Evolutionary conservation across 805 yeast genomes (phyloP).

Genomic region (Wickerhamomyces chaumierensis): DNA sequence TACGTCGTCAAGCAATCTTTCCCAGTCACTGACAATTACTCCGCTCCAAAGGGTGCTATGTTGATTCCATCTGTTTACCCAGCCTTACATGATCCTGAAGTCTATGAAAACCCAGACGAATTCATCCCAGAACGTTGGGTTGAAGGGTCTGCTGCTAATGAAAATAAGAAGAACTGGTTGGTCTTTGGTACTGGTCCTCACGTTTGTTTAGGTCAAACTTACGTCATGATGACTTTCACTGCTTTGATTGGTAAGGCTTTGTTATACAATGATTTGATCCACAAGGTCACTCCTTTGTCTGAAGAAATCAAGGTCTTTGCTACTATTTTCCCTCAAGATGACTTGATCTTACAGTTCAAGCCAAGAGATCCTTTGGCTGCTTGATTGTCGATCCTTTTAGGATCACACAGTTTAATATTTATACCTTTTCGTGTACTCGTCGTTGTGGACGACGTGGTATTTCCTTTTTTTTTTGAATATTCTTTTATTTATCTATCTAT

Average conservation of each 20-base stretch:
- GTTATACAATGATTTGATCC: slow-evolving; percentile 69
- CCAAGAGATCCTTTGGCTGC: slow-evolving; percentile 39
- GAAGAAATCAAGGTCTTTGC: slow-evolving; percentile 96
- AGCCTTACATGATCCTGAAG: slow-evolving; percentile 94
- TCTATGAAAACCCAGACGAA: slow-evolving; percentile 86
- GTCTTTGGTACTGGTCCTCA: slow-evolving; percentile 98
- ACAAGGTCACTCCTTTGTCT: slow-evolving; percentile 70
- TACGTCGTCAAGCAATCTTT: slow-evolving; percentile 81
- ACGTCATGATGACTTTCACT: slow-evolving; percentile 83
- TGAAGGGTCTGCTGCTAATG: slow-evolving; percentile 63
- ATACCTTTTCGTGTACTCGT: too few species aligned
- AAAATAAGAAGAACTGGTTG: slow-evolving; percentile 83
- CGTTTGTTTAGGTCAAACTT: slow-evolving; percentile 89
- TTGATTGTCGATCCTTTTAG: too few species aligned
- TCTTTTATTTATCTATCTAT: too few species aligned
- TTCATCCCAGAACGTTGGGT: slow-evolving; percentile 95
- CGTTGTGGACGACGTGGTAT: too few species aligned
- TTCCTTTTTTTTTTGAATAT: too few species aligned
- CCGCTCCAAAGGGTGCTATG: slow-evolving; percentile 97
- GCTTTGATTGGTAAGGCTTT: slow-evolving; percentile 88
- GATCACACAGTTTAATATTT: too few species aligned
- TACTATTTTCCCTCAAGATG: slow-evolving; percentile 96
- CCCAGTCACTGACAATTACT: slow-evolving; percentile 73
- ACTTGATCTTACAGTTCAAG: slow-evolving; percentile 68
- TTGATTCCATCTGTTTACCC: slow-evolving; percentile 93